Conservation (phyloP, 2,329 filamentous ascomycete species). For the Mycosphaerella sp. region DNA sequence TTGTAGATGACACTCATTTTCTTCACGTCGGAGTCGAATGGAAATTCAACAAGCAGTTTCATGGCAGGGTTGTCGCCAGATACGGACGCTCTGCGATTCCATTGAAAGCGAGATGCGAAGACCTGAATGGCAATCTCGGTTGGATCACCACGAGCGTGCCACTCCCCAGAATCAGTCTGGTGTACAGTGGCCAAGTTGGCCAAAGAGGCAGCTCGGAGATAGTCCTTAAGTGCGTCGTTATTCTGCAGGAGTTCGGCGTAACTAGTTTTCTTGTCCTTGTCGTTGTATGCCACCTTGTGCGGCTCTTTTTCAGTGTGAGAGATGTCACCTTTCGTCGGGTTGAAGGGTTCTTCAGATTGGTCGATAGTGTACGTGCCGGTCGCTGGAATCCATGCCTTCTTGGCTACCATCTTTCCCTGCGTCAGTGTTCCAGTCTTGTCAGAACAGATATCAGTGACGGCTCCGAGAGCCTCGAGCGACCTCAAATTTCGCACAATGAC, state of each 20-base stretch:
- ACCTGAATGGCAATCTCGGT: conserved; percentile 72
- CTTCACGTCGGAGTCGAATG: conserved; percentile 69
- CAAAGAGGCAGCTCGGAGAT: conserved; percentile 56
- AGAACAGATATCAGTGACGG: conserved; percentile 61
- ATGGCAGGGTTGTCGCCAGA: conserved; percentile 38
- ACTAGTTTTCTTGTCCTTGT: conserved; percentile 15
- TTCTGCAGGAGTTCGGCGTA: conserved; percentile 37
- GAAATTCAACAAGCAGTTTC: conserved; percentile 60
- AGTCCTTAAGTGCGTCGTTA: conserved; percentile 46
- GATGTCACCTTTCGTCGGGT: conserved; percentile 59
- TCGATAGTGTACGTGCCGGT: conserved; percentile 57
- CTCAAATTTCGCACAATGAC: conserved; percentile 62
- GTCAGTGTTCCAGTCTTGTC: conserved; percentile 62
- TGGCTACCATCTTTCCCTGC: conserved; percentile 56
- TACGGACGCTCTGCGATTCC: conserved; percentile 28
- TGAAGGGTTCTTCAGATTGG: conserved; percentile 51
- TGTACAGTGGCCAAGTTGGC: conserved; percentile 61
- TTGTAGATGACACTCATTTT: conserved; percentile 67
- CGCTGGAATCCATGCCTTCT: conserved; percentile 56
- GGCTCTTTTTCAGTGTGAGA: conserved; percentile 23
- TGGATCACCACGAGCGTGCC: conserved; percentile 61
- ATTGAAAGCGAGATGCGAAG: conserved; percentile 59
- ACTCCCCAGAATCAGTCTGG: conserved; percentile 50
- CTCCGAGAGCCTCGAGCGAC: conserved; percentile 59
- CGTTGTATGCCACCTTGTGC: conserved; percentile 17